Conservation (phyloP, 345 rosid species). For the Carallia brachiata region DNA sequence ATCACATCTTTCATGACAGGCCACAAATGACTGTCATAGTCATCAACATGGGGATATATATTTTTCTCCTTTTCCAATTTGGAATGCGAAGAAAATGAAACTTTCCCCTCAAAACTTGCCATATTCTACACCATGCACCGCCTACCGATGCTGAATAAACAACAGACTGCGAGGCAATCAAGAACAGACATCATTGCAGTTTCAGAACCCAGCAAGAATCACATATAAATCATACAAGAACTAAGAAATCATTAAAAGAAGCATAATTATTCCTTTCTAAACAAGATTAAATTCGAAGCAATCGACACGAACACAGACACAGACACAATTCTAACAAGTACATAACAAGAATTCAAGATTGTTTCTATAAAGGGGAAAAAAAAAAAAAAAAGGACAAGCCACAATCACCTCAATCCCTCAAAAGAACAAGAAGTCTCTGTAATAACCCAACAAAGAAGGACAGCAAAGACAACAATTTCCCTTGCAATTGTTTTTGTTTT, state of each 20-base stretch:
- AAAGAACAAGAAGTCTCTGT: background rate
- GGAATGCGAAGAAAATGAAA: constrained; percentile 10
- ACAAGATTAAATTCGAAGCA: no score
- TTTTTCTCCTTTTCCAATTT: constrained; percentile 15
- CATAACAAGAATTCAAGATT: constrained; percentile 30
- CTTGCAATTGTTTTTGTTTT: background rate
- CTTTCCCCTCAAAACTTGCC: constrained; percentile 23
- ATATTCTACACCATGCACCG: constrained; percentile 6
- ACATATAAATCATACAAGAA: no score
- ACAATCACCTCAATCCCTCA: background rate
- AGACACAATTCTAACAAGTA: constrained; percentile 23
- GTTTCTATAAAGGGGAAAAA: background rate
- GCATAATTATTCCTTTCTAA: no score
- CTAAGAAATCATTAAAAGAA: no score
- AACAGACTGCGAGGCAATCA: background rate
- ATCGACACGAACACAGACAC: no score
- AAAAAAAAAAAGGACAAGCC: background rate
- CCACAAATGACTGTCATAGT: constrained; percentile 14
- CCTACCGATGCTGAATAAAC: background rate
- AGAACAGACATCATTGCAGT: no score
- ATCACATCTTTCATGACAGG: constrained; percentile 4
- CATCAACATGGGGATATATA: constrained; percentile 25
- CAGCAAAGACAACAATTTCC: background rate
- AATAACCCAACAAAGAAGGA: no score
- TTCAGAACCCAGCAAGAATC: no score